phyloP scores from a whole-genome alignment of 805 yeast species.

The Metschnikowia cerradonensis region DNA sequence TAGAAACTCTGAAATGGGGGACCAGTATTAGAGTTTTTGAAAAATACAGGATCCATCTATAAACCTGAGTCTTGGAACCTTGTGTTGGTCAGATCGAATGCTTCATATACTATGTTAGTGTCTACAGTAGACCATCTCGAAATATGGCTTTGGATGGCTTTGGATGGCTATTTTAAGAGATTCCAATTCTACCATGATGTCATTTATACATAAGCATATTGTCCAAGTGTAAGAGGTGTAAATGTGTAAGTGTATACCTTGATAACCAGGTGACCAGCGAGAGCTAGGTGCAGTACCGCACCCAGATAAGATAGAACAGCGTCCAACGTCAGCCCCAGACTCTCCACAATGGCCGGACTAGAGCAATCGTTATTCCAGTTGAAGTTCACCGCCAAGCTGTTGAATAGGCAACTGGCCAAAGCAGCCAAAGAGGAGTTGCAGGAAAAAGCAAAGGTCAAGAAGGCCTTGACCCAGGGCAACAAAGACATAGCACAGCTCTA shows the following conservation, averaged over 20 bases:
- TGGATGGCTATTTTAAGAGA: no score
- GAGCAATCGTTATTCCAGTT: constrained; percentile 30
- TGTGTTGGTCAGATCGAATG: no score
- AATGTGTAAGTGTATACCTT: background rate
- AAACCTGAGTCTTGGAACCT: no score
- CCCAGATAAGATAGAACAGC: constrained; percentile 1
- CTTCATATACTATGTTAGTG: no score
- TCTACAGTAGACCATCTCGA: no score
- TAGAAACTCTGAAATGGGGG: background rate
- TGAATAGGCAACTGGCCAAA: constrained; percentile 82
- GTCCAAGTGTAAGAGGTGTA: background rate
- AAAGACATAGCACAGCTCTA: constrained; percentile 90
- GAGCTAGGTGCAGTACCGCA: constrained; percentile 1
- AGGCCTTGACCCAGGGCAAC: constrained; percentile 79
- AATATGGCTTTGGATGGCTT: no score
- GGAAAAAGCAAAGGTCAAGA: constrained; percentile 86
- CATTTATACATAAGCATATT: no score
- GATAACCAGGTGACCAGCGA: background rate
- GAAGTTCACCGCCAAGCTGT: constrained; percentile 85
- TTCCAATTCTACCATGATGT: no score
- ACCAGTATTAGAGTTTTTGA: background rate
- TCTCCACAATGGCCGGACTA: constrained; percentile 22
- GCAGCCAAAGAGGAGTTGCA: constrained; percentile 86
- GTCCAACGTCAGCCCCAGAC: background rate
- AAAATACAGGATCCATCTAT: no score